These are phyloP conservation scores for Podospora didyma DNA, from an alignment of 495 filamentous ascomycete genomes.

Conservation along the genomic window DNA sequence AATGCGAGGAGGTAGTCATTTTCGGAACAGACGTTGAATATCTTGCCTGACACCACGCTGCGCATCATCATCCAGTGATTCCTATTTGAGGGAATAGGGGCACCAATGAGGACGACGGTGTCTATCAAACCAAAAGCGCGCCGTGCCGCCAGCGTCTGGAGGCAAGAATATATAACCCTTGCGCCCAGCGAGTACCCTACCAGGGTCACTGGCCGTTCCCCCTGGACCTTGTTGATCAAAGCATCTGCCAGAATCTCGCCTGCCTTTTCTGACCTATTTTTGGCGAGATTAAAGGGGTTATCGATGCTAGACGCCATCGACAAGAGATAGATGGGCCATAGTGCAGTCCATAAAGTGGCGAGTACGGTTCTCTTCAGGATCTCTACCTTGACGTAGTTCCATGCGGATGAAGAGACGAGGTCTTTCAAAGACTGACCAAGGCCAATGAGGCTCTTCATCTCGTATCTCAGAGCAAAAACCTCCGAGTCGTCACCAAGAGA, in stretches of 20 bases:
- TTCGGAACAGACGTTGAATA: slow-evolving; percentile 73
- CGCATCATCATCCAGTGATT: slow-evolving; percentile 66
- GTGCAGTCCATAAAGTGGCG: slow-evolving; percentile 62
- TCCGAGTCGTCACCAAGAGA: slow-evolving; percentile 65
- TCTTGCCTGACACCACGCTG: slow-evolving; percentile 65
- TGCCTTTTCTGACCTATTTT: slow-evolving; percentile 73
- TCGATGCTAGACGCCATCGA: slow-evolving; percentile 65
- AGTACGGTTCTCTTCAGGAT: slow-evolving; percentile 75
- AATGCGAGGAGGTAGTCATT: slow-evolving; percentile 77
- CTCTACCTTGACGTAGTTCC: slow-evolving; percentile 64
- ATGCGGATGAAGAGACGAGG: slow-evolving; percentile 67
- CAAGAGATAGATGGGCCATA: slow-evolving; percentile 72
- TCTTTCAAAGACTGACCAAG: slow-evolving; percentile 67
- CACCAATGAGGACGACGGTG: slow-evolving; percentile 75
- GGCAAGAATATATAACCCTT: slow-evolving; percentile 73
- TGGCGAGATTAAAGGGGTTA: slow-evolving; percentile 81
- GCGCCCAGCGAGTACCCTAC: slow-evolving; percentile 84
- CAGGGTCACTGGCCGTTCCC: slow-evolving; percentile 78
- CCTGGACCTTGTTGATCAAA: slow-evolving; percentile 77
- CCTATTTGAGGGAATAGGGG: slow-evolving; percentile 64
- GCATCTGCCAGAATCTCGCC: slow-evolving; percentile 81
- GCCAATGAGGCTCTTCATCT: slow-evolving; percentile 67
- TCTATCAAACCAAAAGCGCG: slow-evolving; percentile 78
- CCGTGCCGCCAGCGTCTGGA: slow-evolving; percentile 62
- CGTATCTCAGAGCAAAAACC: slow-evolving; percentile 78